phyloP scores from a whole-genome alignment of 2,329 filamentous ascomycete genomes.

The Calonectria crousiana region DNA sequence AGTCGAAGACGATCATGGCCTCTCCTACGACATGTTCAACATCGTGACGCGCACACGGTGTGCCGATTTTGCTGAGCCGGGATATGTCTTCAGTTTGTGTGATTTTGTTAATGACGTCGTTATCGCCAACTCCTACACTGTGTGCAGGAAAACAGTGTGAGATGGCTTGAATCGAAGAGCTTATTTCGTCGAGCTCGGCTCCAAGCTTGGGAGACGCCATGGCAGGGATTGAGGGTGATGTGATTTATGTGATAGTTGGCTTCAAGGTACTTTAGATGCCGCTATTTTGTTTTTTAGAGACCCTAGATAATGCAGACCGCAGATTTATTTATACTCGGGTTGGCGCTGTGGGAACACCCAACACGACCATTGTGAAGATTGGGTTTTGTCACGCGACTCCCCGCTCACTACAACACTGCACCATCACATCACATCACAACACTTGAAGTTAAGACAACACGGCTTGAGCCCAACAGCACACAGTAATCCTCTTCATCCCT shows the following conservation, averaged over 20 bases:
- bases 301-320: neutral
- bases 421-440: too few species aligned
- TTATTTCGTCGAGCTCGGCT: neutral
- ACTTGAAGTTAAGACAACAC: too few species aligned
- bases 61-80: neutral
- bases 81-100: neutral
- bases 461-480: too few species aligned
- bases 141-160: neutral
- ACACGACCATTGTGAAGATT: neutral
- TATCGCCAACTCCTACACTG: neutral
- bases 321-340: neutral
- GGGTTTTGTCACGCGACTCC: too few species aligned
- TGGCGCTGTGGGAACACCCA: neutral
- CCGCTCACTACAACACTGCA: too few species aligned
- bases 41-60: neutral
- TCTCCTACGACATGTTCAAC: neutral
- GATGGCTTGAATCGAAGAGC: neutral
- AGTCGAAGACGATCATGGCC: neutral
- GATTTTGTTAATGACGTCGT: neutral
- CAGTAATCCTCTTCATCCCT: too few species aligned
- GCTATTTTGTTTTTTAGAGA: too few species aligned
- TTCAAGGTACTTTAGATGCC: too few species aligned
- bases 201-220: neutral
- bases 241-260: neutral
- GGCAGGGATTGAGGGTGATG: neutral